phyloP scores from a whole-genome alignment of 495 filamentous ascomycete species.

The Hyaloscypha hepaticicola region DNA sequence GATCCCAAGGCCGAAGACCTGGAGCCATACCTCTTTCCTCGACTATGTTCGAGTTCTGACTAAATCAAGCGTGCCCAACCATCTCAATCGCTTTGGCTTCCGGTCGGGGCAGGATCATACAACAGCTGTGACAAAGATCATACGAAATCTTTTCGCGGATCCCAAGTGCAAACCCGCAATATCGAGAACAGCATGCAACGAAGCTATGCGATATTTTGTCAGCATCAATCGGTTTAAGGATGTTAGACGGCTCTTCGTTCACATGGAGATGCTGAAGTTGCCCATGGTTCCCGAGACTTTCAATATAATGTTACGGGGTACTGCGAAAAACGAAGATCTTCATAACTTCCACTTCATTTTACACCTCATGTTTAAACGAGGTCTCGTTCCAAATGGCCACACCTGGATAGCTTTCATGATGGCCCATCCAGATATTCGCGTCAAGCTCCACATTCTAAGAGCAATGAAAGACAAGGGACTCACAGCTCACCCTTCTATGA shows the following conservation, averaged over 20 bases:
- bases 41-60: conserved; percentile 19
- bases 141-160: conserved; percentile 20
- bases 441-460: conserved; percentile 15
- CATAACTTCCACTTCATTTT: conserved; percentile 27
- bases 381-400: conserved; percentile 15
- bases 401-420: conserved; percentile 29
- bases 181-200: conserved; percentile 19
- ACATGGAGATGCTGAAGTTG: conserved; percentile 15
- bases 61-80: conserved; percentile 13
- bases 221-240: conserved; percentile 16
- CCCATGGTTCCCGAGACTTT: conserved; percentile 19
- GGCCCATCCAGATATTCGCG: conserved; percentile 6
- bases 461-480: conserved; percentile 28
- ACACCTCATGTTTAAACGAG: conserved; percentile 22
- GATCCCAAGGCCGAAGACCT: conserved; percentile 13
- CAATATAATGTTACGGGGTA: conserved; percentile 26
- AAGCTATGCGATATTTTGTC: conserved; percentile 23
- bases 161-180: conserved; percentile 16
- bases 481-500: background rate
- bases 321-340: conserved; percentile 22
- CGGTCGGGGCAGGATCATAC: conserved; percentile 1
- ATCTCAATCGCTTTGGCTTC: conserved; percentile 11
- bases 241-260: conserved; percentile 21
- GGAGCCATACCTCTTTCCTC: conserved; percentile 20
- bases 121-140: background rate